phyloP scores from a whole-genome alignment of 2,329 filamentous ascomycete species.

The Leptosphaerulina australis region DNA sequence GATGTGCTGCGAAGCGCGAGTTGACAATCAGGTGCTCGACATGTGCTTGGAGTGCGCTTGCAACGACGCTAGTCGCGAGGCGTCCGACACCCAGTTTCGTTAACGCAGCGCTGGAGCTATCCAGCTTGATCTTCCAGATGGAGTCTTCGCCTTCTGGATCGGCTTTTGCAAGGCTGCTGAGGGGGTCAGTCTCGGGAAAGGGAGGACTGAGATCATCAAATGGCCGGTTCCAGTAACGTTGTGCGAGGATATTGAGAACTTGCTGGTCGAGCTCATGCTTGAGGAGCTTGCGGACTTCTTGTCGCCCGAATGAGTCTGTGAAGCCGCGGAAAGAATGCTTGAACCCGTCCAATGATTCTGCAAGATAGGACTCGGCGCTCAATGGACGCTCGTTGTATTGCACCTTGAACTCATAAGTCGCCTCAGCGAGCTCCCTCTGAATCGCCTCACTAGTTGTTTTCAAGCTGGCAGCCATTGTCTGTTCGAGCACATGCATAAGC shows the following conservation, averaged over 20 bases:
- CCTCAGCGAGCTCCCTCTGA: conserved; percentile 91
- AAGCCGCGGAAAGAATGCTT: conserved; percentile 98
- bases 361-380: conserved; percentile 94
- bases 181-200: conserved; percentile 70
- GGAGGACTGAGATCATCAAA: conserved; percentile 77
- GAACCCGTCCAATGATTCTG: conserved; percentile 92
- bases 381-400: conserved; percentile 97
- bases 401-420: conserved; percentile 98
- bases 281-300: conserved; percentile 85
- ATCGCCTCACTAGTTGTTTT: conserved; percentile 91
- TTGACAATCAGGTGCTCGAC: conserved; percentile 77
- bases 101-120: conserved; percentile 85
- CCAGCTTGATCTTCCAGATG: conserved; percentile 93
- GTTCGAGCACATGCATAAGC: conserved; percentile 94
- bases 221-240: conserved; percentile 97
- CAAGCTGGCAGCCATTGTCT: conserved; percentile 93
- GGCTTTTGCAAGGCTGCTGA: conserved; percentile 81
- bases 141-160: conserved; percentile 73
- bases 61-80: conserved; percentile 88
- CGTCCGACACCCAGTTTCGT: conserved; percentile 95
- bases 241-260: conserved; percentile 88
- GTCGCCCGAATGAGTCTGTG: conserved; percentile 83
- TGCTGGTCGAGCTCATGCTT: conserved; percentile 94
- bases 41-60: conserved; percentile 82
- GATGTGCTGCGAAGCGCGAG: conserved; percentile 87